Percentiles rank a stretch among this genome's conserved stretches.
Conservation (phyloP, 2,329 filamentous ascomycete species). For the Endothia cerciana region DNA sequence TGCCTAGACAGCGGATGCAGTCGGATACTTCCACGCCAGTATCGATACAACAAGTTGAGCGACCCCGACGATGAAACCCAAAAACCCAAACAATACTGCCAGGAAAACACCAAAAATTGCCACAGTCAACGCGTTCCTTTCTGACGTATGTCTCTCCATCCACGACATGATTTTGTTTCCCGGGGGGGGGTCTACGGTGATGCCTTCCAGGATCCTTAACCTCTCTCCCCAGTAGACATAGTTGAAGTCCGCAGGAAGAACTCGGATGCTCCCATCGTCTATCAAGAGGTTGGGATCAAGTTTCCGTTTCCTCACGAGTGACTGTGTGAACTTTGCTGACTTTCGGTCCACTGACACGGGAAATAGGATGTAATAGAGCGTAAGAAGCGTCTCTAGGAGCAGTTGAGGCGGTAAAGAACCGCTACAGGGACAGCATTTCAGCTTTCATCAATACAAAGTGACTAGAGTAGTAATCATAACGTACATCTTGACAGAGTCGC, state of each 20-base stretch:
- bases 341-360: background rate
- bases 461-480: background rate
- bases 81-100: background rate
- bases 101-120: background rate
- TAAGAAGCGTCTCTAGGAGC: background rate
- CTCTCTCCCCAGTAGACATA: background rate
- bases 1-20: background rate
- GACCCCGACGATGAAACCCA: background rate
- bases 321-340: background rate
- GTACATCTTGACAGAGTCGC: background rate
- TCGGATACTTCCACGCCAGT: background rate
- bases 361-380: background rate
- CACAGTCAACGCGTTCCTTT: background rate
- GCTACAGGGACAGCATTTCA: background rate
- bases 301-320: background rate
- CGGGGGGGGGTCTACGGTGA: background rate
- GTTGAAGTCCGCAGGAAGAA: background rate
- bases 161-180: background rate
- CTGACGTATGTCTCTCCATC: background rate
- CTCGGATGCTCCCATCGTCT: background rate
- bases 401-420: background rate
- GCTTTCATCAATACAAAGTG: background rate
- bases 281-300: background rate
- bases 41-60: background rate
- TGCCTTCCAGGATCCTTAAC: background rate